Evolutionary conservation across 495 filamentous ascomycete species (phyloP), one percentile per base, ranked within the genome.

Genomic region (Xylaria cubensis): DNA sequence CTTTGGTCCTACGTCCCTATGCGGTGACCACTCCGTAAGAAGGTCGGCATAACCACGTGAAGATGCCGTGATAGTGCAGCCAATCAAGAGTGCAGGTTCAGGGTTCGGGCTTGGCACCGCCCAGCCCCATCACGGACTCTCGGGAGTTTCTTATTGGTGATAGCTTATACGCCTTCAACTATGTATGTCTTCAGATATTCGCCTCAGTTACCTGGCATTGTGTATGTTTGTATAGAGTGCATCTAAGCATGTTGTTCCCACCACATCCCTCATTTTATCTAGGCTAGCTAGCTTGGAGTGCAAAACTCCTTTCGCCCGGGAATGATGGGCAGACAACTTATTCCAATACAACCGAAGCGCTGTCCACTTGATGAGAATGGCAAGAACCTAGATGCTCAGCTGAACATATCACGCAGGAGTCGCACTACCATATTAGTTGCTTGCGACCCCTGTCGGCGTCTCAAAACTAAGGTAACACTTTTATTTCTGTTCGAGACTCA

Each of bases 391-490:
- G 55, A 44, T 3, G 26, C 39, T 13, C 24, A 32, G 17, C 34
- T 24, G 24, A 36, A n/a, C 24, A 46, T 2, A 17, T 15, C 13
- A 19, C 53, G 53, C 44, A 61, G 34, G 48, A 39, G 8, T 17
- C 67, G 67, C 39, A 21, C 6, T 8, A 4, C 55, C 24, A 17
- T 69, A 1, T 50, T 69, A 7, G 53, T 69, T 10, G 67, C 67
- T 15, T 69, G 67, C 19, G 67, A 69, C 24, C 53, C 55, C 4
- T 69, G 67, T 69, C 67, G 67, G 39, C 67, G 67, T 10, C 53
- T 69, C 41, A 69, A 69, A 9, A 21, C 67, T 26, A 69, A 62
- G 55, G 67, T 69, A 17, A 46, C 17, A 21, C 7, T 3, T 36
- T 9, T 59, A n/a, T 48, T 15, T 13, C 21, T 32, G 13, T 50